phyloP scores from a whole-genome alignment of 2,329 filamentous ascomycete genomes.

The Orbilia oligospora region DNA sequence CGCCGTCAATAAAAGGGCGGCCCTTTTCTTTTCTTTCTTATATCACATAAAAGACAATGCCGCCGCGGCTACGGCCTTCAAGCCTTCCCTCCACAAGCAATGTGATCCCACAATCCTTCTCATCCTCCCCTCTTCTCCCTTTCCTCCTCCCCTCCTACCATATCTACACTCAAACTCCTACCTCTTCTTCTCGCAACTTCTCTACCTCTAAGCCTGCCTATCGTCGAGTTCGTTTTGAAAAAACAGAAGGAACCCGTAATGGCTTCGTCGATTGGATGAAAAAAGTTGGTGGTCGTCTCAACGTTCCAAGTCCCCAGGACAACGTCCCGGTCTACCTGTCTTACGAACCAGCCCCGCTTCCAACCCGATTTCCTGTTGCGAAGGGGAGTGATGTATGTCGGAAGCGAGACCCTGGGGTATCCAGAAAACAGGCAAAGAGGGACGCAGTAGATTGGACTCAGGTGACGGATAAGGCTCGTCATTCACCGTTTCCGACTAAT shows the following conservation, averaged over 20 bases:
- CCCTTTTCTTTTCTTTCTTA: no score
- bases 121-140: constrained; percentile 39
- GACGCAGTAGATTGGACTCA: constrained; percentile 29
- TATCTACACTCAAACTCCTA: constrained; percentile 34
- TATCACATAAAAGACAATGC: constrained; percentile 58
- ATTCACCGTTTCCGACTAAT: constrained; percentile 77
- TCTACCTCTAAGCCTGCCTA: constrained; percentile 50
- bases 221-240: constrained; percentile 48
- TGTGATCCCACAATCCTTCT: constrained; percentile 53
- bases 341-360: constrained; percentile 48
- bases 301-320: constrained; percentile 46
- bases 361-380: background rate
- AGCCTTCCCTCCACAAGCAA: constrained; percentile 45
- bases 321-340: constrained; percentile 61
- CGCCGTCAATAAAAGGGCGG: background rate
- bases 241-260: constrained; percentile 60
- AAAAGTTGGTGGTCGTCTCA: constrained; percentile 61
- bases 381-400: background rate
- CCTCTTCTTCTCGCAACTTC: constrained; percentile 57
- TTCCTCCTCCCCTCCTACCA: constrained; percentile 45
- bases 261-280: constrained; percentile 62
- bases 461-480: background rate
- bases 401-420: background rate
- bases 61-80: constrained; percentile 62
- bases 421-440: background rate